phyloP scores from a whole-genome alignment of 1,139 yeast genomes.

The Suhomyces bolitotheri region DNA sequence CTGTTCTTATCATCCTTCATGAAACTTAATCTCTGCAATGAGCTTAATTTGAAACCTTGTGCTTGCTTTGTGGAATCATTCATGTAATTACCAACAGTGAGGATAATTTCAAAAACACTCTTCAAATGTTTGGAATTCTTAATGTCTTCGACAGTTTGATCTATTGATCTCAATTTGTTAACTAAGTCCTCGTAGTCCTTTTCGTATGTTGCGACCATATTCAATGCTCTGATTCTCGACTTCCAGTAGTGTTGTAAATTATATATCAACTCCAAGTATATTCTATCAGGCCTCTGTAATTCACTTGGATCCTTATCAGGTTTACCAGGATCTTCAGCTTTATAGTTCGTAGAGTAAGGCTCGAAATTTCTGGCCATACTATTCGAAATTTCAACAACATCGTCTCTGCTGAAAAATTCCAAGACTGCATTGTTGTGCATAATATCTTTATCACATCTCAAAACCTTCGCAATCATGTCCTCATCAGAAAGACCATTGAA shows the following conservation, averaged over 20 bases:
- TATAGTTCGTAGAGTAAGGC: constrained; percentile 59
- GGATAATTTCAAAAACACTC: constrained; percentile 70
- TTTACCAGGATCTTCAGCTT: constrained; percentile 38
- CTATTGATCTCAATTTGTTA: constrained; percentile 58
- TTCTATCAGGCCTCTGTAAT: constrained; percentile 73
- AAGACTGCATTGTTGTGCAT: constrained; percentile 60
- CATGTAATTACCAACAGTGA: constrained; percentile 84
- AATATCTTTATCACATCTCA: constrained; percentile 62
- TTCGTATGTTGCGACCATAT: constrained; percentile 59
- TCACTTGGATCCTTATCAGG: constrained; percentile 78
- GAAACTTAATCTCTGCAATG: constrained; percentile 72
- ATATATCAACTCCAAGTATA: constrained; percentile 70
- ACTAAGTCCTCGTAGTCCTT: constrained; percentile 72
- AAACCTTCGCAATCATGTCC: constrained; percentile 56
- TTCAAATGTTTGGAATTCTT: constrained; percentile 60
- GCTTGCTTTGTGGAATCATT: constrained; percentile 80
- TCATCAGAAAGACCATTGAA: constrained; percentile 55
- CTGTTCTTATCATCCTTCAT: constrained; percentile 78
- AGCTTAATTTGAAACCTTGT: constrained; percentile 72
- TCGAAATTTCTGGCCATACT: constrained; percentile 63
- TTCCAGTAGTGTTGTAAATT: constrained; percentile 81
- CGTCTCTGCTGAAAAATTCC: constrained; percentile 72
- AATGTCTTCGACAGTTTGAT: constrained; percentile 62
- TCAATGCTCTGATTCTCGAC: constrained; percentile 72
- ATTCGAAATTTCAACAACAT: constrained; percentile 63